phyloP scores from a whole-genome alignment of 1,284 basidiomycete genomes.

The Naganishia albida region DNA sequence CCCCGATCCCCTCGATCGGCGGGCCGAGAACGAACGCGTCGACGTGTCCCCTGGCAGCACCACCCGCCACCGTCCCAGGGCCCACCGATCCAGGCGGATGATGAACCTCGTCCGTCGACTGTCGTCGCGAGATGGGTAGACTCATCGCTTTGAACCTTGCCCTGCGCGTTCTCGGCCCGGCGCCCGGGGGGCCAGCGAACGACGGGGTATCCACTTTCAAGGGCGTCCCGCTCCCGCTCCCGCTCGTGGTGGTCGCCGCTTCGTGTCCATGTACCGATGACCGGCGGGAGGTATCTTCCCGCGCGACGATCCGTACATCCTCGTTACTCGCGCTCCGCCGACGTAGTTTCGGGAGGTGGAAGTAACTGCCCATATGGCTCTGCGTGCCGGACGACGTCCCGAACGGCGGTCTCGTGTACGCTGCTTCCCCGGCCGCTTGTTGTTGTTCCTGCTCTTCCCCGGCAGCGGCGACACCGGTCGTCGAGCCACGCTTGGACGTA shows the following conservation, averaged over 20 bases:
- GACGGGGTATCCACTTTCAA: not conserved
- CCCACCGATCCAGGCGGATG: not conserved
- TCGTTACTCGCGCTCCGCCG: slow-evolving; percentile 5
- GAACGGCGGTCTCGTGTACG: slow-evolving; percentile 4
- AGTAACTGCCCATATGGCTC: slow-evolving; percentile 9
- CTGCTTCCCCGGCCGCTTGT: not conserved
- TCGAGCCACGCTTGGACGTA: slow-evolving; percentile 21
- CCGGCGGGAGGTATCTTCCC: not conserved
- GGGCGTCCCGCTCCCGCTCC: no score
- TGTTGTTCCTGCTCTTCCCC: slow-evolving; percentile 3
- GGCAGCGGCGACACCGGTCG: not conserved
- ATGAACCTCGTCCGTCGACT: slow-evolving; percentile 24
- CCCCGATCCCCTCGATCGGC: not conserved
- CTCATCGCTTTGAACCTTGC: slow-evolving; percentile 27
- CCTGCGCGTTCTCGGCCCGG: not conserved
- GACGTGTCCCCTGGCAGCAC: not conserved
- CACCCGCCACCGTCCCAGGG: not conserved
- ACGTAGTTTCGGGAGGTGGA: slow-evolving; percentile 20
- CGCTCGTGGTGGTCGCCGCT: no score
- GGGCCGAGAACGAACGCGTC: slow-evolving; percentile 16
- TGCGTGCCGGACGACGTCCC: not conserved
- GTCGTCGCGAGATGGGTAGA: slow-evolving; percentile 6
- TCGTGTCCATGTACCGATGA: not conserved
- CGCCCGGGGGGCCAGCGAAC: not conserved
- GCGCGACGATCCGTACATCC: not conserved